A percentile compares a stretch with the other conserved stretches of the same genome.
phyloP scores from a whole-genome alignment of 192 early-diverging fungal species.

The Radiomyces spectabilis region DNA sequence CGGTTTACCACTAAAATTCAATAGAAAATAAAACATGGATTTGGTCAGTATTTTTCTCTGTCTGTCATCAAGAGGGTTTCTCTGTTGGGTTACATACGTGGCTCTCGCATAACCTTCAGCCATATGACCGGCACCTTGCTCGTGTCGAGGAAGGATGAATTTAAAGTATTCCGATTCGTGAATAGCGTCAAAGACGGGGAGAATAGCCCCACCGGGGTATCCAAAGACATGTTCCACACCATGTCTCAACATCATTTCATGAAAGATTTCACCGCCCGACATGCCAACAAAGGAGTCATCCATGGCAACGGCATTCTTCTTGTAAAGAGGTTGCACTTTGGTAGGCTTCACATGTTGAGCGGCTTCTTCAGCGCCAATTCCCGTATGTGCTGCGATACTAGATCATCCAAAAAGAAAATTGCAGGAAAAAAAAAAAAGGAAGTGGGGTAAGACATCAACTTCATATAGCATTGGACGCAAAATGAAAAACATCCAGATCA shows the following conservation, averaged over 20 bases:
- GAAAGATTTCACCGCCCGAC: constrained; percentile 97
- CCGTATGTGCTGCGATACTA: too few relatives aligned
- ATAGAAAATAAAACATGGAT: too few relatives aligned
- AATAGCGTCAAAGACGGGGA: constrained; percentile 98
- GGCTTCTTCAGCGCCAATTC: neutral
- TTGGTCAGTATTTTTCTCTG: too few relatives aligned
- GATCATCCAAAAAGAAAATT: too few relatives aligned
- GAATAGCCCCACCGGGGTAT: constrained; percentile 96
- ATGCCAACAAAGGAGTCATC: constrained; percentile 89
- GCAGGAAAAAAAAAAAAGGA: neutral
- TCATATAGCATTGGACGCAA: too few relatives aligned
- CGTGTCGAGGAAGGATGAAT: constrained; percentile 93
- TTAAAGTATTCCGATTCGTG: constrained; percentile 93
- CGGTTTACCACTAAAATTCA: constrained; percentile 63
- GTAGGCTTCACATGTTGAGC: neutral
- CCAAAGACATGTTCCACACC: constrained; percentile 93
- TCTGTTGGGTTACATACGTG: constrained; percentile 58
- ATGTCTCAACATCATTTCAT: constrained; percentile 97
- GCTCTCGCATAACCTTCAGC: constrained; percentile 95
- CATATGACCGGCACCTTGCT: constrained; percentile 99
- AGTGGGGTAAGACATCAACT: neutral
- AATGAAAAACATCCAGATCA: too few relatives aligned
- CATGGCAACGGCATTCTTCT: constrained; percentile 15
- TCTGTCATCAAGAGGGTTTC: too few relatives aligned
- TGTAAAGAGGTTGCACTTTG: neutral